Percentiles rank a stretch among this genome's conserved stretches.
These are phyloP conservation scores for Zygosaccharomyces lentus DNA, from an alignment of 805 yeast species.

Conservation along the genomic window DNA sequence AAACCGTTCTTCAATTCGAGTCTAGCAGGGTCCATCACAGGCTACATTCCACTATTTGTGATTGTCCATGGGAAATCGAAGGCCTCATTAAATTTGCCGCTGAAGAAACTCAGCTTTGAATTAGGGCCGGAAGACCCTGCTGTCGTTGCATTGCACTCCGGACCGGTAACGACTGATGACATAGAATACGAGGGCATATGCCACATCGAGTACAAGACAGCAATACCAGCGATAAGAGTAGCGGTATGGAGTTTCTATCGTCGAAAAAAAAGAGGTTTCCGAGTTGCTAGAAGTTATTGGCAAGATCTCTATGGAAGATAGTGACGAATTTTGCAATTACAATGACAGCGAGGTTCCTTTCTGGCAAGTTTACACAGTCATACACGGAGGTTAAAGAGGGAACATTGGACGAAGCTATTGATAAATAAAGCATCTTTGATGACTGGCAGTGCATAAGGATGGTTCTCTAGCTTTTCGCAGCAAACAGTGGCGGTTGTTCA, in stretches of 20 bases:
- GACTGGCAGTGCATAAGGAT: no score
- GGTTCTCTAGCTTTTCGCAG: no score
- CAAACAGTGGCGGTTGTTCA: slow-evolving; percentile 45
- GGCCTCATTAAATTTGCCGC: slow-evolving; percentile 37
- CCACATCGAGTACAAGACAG: slow-evolving; percentile 1
- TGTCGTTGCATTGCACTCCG: slow-evolving; percentile 38
- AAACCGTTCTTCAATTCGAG: slow-evolving; percentile 31
- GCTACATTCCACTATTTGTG: slow-evolving; percentile 13
- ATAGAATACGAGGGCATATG: slow-evolving; percentile 21
- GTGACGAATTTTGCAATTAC: slow-evolving; percentile 27
- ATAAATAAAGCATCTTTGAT: no score
- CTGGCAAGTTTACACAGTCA: neutral
- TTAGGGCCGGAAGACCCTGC: slow-evolving; percentile 25
- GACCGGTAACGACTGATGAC: slow-evolving; percentile 39
- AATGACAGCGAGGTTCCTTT: slow-evolving; percentile 19
- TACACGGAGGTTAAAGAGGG: no score
- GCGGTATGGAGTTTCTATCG: slow-evolving; percentile 13
- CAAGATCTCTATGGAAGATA: slow-evolving; percentile 21
- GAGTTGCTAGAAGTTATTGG: slow-evolving; percentile 17
- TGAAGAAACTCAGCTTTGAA: slow-evolving; percentile 29
- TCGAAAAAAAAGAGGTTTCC: slow-evolving; percentile 29
- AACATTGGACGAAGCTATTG: no score
- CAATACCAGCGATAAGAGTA: slow-evolving; percentile 1
- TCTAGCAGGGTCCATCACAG: slow-evolving; percentile 25
- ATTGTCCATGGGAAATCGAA: slow-evolving; percentile 38